A percentile compares a stretch with the other conserved stretches of the same genome.
phyloP scores from a whole-genome alignment of 257 asterid genomes.

The Dorcoceras hygrometricum region DNA sequence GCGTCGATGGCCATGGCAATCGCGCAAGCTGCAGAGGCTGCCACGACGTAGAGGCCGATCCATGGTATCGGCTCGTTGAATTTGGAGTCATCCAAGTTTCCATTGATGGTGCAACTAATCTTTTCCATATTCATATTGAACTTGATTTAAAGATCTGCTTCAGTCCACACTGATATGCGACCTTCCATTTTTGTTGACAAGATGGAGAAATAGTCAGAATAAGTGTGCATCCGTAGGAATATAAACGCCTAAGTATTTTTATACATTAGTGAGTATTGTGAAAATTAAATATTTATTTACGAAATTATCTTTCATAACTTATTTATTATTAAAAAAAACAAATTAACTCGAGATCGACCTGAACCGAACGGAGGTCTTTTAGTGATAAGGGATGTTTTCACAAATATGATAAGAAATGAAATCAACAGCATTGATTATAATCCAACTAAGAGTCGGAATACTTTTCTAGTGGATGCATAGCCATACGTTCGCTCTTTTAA shows the following conservation, averaged over 20 bases:
- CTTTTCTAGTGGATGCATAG: not conserved
- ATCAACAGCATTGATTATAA: too few relatives aligned
- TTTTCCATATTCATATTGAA: conserved; percentile 33
- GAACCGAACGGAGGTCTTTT: too few relatives aligned
- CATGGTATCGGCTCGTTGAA: conserved; percentile 69
- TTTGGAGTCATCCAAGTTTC: conserved; percentile 44
- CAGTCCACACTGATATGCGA: not conserved
- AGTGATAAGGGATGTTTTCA: too few relatives aligned
- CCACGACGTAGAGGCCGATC: conserved; percentile 61
- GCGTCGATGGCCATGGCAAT: conserved; percentile 49
- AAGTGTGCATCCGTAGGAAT: not conserved
- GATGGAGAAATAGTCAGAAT: not conserved
- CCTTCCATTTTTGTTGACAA: not conserved
- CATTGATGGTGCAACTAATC: conserved; percentile 47
- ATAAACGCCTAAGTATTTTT: too few relatives aligned
- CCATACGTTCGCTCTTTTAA: not conserved
- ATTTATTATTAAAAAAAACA: too few relatives aligned
- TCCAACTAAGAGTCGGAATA: not conserved
- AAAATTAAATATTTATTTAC: too few relatives aligned
- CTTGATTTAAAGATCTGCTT: not conserved
- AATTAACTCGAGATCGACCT: too few relatives aligned
- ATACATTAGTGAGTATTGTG: too few relatives aligned
- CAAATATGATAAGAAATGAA: too few relatives aligned
- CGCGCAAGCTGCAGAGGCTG: conserved; percentile 64
- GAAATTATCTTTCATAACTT: too few relatives aligned